Evolutionary conservation across 768 basidiomycete genomes (phyloP).

Genomic region (Russula abietina): DNA sequence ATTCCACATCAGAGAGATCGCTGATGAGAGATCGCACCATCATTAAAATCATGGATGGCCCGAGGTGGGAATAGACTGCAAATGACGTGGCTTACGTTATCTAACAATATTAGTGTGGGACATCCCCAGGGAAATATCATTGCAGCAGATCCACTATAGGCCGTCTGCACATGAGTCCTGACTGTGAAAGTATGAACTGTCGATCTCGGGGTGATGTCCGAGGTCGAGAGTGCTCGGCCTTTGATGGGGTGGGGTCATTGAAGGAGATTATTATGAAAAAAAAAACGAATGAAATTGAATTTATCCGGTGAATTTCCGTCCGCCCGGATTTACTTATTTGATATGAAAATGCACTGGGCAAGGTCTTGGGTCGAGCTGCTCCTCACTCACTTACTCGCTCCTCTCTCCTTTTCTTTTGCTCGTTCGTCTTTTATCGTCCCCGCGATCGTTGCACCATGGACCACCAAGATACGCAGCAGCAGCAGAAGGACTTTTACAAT

Average conservation of each 20-base stretch:
- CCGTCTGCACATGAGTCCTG: background rate
- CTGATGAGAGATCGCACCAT: background rate
- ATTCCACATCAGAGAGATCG: background rate
- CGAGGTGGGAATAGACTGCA: too few species aligned
- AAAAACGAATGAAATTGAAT: background rate
- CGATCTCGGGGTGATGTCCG: background rate
- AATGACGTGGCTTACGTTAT: background rate
- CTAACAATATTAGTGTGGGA: background rate
- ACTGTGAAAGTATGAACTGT: background rate
- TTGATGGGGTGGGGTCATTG: background rate
- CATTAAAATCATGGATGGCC: background rate
- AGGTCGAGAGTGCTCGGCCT: background rate
- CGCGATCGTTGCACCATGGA: conserved; percentile 15
- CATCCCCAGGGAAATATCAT: background rate
- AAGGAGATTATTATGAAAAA: background rate
- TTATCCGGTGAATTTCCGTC: conserved; percentile 12
- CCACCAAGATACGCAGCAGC: conserved; percentile 21
- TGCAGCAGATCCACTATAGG: background rate
- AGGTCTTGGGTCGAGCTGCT: conserved; percentile 1
- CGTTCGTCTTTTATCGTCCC: background rate
- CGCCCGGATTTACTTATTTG: conserved; percentile 10
- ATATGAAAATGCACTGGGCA: background rate
- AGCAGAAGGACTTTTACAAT: conserved; percentile 31
- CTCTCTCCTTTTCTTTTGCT: background rate
- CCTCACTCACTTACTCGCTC: background rate